A percentile compares a stretch with the other conserved stretches of the same genome.
Evolutionary conservation across 2,329 filamentous ascomycete genomes (phyloP).

Genomic region (Ophiognomonia clavigignenti-juglandacearum): DNA sequence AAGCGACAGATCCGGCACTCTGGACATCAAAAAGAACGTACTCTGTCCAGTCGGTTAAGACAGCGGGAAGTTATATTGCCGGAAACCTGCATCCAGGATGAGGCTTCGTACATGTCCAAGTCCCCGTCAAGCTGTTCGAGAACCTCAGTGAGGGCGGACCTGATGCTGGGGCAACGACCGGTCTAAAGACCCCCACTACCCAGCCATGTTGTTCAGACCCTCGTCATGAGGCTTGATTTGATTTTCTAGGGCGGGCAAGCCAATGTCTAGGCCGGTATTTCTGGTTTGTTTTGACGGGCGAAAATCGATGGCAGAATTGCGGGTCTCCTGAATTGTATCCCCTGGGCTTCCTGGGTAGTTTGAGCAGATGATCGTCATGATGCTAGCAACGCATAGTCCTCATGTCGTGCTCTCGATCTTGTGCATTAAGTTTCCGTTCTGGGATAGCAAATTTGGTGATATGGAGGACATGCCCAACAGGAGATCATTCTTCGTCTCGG

Average conservation of each 20-base stretch:
- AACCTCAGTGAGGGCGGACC: background rate
- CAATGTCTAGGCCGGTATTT: conserved; percentile 3
- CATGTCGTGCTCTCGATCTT: too few species aligned
- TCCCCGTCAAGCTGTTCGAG: background rate
- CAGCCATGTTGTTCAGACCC: background rate
- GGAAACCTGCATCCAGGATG: background rate
- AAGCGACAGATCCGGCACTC: background rate
- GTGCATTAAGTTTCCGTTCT: too few species aligned
- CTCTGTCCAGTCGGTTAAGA: background rate
- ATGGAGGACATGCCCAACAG: too few species aligned
- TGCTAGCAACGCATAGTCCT: too few species aligned
- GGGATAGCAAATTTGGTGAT: too few species aligned
- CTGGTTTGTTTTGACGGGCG: too few species aligned
- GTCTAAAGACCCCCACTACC: background rate
- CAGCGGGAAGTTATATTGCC: conserved; percentile 4
- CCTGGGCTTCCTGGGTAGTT: too few species aligned
- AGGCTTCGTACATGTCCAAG: background rate
- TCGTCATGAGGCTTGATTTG: conserved; percentile 1
- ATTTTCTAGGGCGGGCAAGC: background rate
- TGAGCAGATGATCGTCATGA: too few species aligned
- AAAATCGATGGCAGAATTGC: too few species aligned
- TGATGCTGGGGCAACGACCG: background rate
- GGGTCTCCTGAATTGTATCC: too few species aligned
- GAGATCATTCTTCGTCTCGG: too few species aligned
- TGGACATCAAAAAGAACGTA: background rate